Base-by-base conservation (phyloP, 768 basidiomycete species). In the Cubamyces sp. region DNA sequence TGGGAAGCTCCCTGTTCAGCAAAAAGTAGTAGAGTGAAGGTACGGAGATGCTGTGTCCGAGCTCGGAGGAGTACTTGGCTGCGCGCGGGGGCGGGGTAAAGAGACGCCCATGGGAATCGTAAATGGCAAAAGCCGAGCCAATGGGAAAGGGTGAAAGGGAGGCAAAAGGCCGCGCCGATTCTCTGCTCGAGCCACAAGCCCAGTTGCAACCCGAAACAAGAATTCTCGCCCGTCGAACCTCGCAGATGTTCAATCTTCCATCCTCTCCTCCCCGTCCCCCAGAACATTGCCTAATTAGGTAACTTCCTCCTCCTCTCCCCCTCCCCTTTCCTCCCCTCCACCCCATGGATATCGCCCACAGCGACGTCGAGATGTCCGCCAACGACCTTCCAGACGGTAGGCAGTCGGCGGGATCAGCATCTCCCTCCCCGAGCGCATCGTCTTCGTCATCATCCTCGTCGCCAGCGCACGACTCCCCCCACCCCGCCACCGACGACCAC, bases 91-190 rank as follows among this genome's bases (percentile, higher is more conserved):
- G 34, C 34, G 34, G 34, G 34, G 34, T 11, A 1, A 30, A 46
- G 54, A 55, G 55, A 45, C 51, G 47, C 55, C 56, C 28, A 19
- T 45, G 60, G 56, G 67, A 61, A 61, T 73, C 70, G 72, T 71
- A 73, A 57, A 68, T 73, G 72, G 72, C 67, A 67, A 66, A 70
- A 34, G 71, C 71, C 72, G 72, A 57, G 46, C 72, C 72, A 73
- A 73, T 73, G 59, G 69, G 69, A 65, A 49, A 2, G 46, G 45
- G 23, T 19, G 58, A 40, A 59, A 45, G 51, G 37, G 34, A 64
- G 45, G 53, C 47, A 25, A 61, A 57, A 57, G 64, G 65, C 62
- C 62, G 61, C 57, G 62, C 64, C 60, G 66, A 67, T 56, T 61
- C 53, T 65, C 60, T 65, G 64, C 63, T 62, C 66, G 57, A 59